Evolutionary conservation across 441 rosid species (phyloP), one percentile per base, ranked within the genome.

Genomic region (Adansonia rubrostipa): DNA sequence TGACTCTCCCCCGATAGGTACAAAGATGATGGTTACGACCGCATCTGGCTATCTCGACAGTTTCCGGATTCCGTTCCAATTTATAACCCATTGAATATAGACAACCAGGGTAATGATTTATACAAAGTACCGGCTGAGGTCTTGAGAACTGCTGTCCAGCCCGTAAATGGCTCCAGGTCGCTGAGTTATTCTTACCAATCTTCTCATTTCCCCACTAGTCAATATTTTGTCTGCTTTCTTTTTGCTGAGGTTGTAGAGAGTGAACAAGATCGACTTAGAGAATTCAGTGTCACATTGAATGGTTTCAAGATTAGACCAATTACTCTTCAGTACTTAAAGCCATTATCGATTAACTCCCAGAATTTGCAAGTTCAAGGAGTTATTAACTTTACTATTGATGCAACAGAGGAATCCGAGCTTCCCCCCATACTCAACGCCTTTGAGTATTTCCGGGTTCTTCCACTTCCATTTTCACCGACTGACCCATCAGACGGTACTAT

Each of bases 21-120:
- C 72, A 65, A 58, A 7, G 85, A 86, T 48, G 89, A 87, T 71
- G 51, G 2, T 56, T 83, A 79, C 20, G 88, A 87, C 75, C 86
- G 85, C 2, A 69, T 87, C 0, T 87, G 89, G 88, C 6, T 8
- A 63, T 81, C 81, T 9, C 50, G 15, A 15, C 14, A 4, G 1
- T 0, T 69, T 22, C 63, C 48, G 7, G 13, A 1, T 15, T 80
- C 72, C 5, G 10, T 0, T 33, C 3, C 82, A 13, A 4, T 54
- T 36, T 61, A 40, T 47, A 71, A 84, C 14, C n/a, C 63, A 1
- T 19, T 0, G n/a, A 17, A 57, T 4, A 54, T 73, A 70, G 81
- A 81, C 48, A 47, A 40, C 3, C 11, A 48, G 40, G 45, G 8
- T 15, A 47, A 17, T 9, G 71, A 50, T 9, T 15, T 42, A 3